Percentiles rank a stretch among this genome's conserved stretches.
Conservation (phyloP, 202 grass and related monocot genomes). For the Schoenoplectus triqueter region DNA sequence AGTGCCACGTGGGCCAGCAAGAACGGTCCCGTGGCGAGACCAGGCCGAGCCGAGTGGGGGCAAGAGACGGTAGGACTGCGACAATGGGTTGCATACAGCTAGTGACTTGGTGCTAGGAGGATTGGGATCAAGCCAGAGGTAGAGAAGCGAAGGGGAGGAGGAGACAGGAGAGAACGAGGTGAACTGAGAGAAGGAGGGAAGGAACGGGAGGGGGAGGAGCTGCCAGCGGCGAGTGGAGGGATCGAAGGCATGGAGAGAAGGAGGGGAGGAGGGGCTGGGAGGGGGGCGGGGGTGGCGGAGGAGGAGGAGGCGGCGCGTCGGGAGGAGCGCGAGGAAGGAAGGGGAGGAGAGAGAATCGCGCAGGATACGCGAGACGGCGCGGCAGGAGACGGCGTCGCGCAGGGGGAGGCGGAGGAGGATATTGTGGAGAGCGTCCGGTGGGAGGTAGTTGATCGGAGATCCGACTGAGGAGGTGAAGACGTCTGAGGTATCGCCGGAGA, state of each 20-base stretch:
- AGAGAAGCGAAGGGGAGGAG: slow-evolving; percentile 41
- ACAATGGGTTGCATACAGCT: slow-evolving; percentile 88
- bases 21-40: slow-evolving; percentile 91
- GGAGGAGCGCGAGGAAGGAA: slow-evolving; percentile 52
- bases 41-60: slow-evolving; percentile 90
- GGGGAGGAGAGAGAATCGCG: slow-evolving; percentile 52
- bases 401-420: slow-evolving; percentile 74
- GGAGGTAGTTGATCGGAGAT: slow-evolving; percentile 71
- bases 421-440: slow-evolving; percentile 77
- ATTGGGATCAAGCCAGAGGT: slow-evolving; percentile 39
- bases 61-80: slow-evolving; percentile 62
- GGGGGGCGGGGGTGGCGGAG: slow-evolving; percentile 77
- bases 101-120: slow-evolving; percentile 58
- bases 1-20: slow-evolving; percentile 60
- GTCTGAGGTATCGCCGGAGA: neutral
- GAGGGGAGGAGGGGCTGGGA: slow-evolving; percentile 47
- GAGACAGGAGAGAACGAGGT: slow-evolving; percentile 49
- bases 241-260: slow-evolving; percentile 74
- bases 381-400: slow-evolving; percentile 70
- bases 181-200: slow-evolving; percentile 64
- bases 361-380: slow-evolving; percentile 67
- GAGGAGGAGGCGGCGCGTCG: slow-evolving; percentile 58
- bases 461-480: slow-evolving; percentile 9
- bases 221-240: slow-evolving; percentile 57
- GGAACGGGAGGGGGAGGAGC: slow-evolving; percentile 47